phyloP scores from a whole-genome alignment of 306 rosid genomes.

The Cucurbita maxima region DNA sequence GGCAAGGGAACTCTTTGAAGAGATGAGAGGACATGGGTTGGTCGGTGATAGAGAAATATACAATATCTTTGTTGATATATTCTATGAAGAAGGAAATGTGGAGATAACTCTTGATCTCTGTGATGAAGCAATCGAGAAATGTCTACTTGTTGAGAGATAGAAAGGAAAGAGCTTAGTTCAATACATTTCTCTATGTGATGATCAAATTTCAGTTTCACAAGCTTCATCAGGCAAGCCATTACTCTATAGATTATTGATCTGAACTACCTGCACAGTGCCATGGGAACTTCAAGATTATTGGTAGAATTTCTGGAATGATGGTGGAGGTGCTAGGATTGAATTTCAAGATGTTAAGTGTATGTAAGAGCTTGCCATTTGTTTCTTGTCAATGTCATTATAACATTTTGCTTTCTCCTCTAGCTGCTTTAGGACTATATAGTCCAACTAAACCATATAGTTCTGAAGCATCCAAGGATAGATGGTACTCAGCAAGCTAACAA shows the following conservation, averaged over 20 bases:
- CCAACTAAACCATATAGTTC: not conserved
- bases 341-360: not conserved
- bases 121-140: slow-evolving; percentile 75
- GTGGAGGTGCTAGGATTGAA: not conserved
- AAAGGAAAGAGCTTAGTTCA: not conserved
- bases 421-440: not conserved
- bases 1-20: slow-evolving; percentile 65
- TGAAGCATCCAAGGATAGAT: not conserved
- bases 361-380: not conserved
- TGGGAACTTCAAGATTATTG: not conserved
- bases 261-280: not conserved
- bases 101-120: slow-evolving; percentile 64
- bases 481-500: not conserved
- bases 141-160: slow-evolving; percentile 24
- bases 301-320: not conserved
- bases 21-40: slow-evolving; percentile 64
- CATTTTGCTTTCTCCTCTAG: not conserved
- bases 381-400: not conserved
- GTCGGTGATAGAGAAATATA: slow-evolving; percentile 60
- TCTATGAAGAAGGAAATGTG: slow-evolving; percentile 66
- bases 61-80: slow-evolving; percentile 57
- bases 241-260: not conserved
- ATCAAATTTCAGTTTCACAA: not conserved
- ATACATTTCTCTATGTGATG: not conserved
- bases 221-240: not conserved